phyloP scores from a whole-genome alignment of 768 basidiomycete species.

The Leucosporidium scottii region DNA sequence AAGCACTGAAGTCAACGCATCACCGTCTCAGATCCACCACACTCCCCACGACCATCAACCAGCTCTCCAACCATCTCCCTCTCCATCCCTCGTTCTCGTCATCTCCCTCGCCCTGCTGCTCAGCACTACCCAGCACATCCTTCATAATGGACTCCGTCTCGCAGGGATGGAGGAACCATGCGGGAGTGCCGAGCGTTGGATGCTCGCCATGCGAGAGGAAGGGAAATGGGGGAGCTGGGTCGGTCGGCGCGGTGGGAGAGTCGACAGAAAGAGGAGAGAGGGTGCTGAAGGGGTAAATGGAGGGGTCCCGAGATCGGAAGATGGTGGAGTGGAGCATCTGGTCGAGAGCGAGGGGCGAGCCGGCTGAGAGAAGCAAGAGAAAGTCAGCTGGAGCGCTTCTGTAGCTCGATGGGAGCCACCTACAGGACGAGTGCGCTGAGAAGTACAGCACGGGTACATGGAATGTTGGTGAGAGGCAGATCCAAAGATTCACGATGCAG shows the following conservation, averaged over 20 bases:
- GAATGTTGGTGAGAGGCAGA: constrained; percentile 72
- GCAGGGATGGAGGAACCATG: constrained; percentile 86
- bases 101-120: background rate
- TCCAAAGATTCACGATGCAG: constrained; percentile 50
- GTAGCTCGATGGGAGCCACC: constrained; percentile 41
- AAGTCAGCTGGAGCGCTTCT: no score
- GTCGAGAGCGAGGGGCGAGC: constrained; percentile 47
- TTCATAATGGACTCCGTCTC: constrained; percentile 59
- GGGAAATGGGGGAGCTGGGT: constrained; percentile 50
- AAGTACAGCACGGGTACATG: constrained; percentile 81
- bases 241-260: background rate
- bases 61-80: constrained; percentile 49
- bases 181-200: constrained; percentile 62
- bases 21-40: constrained; percentile 52
- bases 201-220: constrained; percentile 82
- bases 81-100: background rate
- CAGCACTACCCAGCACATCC: constrained; percentile 52
- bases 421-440: constrained; percentile 59
- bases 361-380: constrained; percentile 5
- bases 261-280: constrained; percentile 39
- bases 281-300: constrained; percentile 36
- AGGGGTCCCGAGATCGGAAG: constrained; percentile 45
- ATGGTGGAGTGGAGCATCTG: constrained; percentile 56
- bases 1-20: no score
- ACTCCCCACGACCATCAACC: constrained; percentile 68